phyloP scores from a whole-genome alignment of 805 yeast species.

The Candida methanosorbosa region DNA sequence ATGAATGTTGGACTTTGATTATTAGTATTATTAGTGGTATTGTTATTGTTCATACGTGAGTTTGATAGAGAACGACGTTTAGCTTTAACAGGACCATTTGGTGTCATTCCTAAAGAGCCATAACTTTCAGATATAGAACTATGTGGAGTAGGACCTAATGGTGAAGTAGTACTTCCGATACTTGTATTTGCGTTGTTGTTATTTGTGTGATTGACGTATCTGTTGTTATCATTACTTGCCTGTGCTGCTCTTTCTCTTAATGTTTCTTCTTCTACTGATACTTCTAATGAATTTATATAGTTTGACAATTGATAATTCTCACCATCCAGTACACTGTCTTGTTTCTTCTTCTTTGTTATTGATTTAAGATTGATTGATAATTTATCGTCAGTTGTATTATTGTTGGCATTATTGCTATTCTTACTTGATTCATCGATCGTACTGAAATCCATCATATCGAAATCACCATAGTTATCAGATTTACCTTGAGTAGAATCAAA shows the following conservation, averaged over 20 bases:
- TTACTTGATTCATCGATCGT: background rate
- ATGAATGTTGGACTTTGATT: too few species aligned
- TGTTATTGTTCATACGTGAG: too few species aligned
- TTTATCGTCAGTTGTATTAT: background rate
- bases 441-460: constrained; percentile 17
- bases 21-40: too few species aligned
- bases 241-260: constrained; percentile 3
- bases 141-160: too few species aligned
- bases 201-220: constrained; percentile 9
- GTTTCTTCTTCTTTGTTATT: too few species aligned
- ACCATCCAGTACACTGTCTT: too few species aligned
- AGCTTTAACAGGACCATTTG: too few species aligned
- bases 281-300: constrained; percentile 24
- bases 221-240: background rate
- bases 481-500: constrained; percentile 18
- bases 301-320: constrained; percentile 15
- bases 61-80: too few species aligned
- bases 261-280: constrained; percentile 20
- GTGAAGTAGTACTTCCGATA: too few species aligned
- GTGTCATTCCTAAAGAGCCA: too few species aligned
- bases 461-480: background rate
- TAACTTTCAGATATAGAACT: too few species aligned
- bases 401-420: constrained; percentile 1
- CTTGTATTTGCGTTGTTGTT: constrained; percentile 3
- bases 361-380: too few species aligned